Conservation (phyloP, 345 rosid species). For the Hibiscus trionum region DNA sequence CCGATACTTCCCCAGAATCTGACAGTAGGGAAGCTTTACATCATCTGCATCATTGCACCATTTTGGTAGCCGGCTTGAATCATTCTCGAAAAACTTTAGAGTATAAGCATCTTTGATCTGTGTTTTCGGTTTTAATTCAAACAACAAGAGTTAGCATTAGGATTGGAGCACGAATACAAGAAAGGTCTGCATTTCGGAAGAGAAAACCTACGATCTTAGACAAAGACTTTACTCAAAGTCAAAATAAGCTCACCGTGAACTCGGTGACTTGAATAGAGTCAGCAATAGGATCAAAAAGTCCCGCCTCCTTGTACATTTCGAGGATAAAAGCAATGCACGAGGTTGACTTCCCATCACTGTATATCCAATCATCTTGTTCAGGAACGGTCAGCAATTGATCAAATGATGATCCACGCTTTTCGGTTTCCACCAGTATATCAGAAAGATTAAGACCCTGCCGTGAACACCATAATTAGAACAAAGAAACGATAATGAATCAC, state of each 20-base stretch:
- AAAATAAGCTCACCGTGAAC: slow-evolving; percentile 42
- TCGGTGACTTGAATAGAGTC: slow-evolving; percentile 81
- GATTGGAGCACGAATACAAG: background rate
- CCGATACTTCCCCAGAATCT: slow-evolving; percentile 77
- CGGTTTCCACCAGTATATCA: slow-evolving; percentile 71
- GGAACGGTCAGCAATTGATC: slow-evolving; percentile 82
- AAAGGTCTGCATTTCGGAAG: background rate
- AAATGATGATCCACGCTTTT: slow-evolving; percentile 80
- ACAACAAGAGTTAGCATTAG: background rate
- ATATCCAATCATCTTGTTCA: slow-evolving; percentile 93
- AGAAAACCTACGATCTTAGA: background rate
- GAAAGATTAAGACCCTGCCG: slow-evolving; percentile 78
- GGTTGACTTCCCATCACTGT: slow-evolving; percentile 86
- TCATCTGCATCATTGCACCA: slow-evolving; percentile 92
- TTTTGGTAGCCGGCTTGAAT: slow-evolving; percentile 73
- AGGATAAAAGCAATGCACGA: slow-evolving; percentile 90
- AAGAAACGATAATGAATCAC: slow-evolving; percentile 3
- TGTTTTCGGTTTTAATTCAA: slow-evolving; percentile 12
- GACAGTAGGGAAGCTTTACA: slow-evolving; percentile 82
- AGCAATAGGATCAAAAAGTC: slow-evolving; percentile 67
- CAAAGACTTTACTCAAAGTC: background rate
- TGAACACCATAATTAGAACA: slow-evolving; percentile 5
- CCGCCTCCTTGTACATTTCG: slow-evolving; percentile 92
- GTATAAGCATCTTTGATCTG: slow-evolving; percentile 90
- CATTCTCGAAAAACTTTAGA: slow-evolving; percentile 22